Evolutionary conservation across 2,329 filamentous ascomycete genomes (phyloP).

Genomic region (Xylariaceae sp.): DNA sequence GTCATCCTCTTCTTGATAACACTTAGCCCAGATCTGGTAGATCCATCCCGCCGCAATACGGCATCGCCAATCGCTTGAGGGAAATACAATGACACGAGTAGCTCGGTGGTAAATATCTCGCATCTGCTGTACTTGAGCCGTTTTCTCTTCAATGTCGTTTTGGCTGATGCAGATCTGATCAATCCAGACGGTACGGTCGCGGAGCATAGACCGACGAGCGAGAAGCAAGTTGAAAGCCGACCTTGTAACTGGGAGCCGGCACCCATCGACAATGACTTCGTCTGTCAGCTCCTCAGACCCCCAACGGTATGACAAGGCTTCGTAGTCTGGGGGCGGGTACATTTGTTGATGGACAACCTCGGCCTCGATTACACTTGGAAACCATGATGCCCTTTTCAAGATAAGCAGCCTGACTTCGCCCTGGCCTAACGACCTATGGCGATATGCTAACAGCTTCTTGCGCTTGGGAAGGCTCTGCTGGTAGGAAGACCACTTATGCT

Average conservation of each 20-base stretch:
- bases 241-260: slow-evolving; percentile 11
- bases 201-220: slow-evolving; percentile 10
- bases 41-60: slow-evolving; percentile 6
- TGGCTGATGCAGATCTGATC: slow-evolving; percentile 17
- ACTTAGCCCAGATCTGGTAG: slow-evolving; percentile 1
- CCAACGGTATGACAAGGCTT: slow-evolving; percentile 17
- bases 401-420: slow-evolving; percentile 25
- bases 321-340: slow-evolving; percentile 10
- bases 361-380: slow-evolving; percentile 8
- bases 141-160: slow-evolving; percentile 12
- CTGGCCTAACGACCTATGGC: slow-evolving; percentile 19
- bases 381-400: slow-evolving; percentile 4
- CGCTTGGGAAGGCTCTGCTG: slow-evolving; percentile 8
- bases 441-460: slow-evolving; percentile 2
- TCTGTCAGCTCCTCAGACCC: slow-evolving; percentile 8
- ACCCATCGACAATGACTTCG: slow-evolving; percentile 12
- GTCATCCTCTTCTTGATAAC: slow-evolving; percentile 2
- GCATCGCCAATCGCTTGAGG: slow-evolving; percentile 6
- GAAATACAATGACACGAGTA: slow-evolving; percentile 10
- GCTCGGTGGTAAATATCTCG: slow-evolving; percentile 12
- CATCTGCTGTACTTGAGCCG: slow-evolving; percentile 13
- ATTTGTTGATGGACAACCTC: slow-evolving; percentile 7
- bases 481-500: slow-evolving; percentile 11
- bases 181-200: slow-evolving; percentile 14
- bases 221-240: slow-evolving; percentile 14